Conservation (phyloP, 2,329 filamentous ascomycete species). For the Rhynchosporium secalis region DNA sequence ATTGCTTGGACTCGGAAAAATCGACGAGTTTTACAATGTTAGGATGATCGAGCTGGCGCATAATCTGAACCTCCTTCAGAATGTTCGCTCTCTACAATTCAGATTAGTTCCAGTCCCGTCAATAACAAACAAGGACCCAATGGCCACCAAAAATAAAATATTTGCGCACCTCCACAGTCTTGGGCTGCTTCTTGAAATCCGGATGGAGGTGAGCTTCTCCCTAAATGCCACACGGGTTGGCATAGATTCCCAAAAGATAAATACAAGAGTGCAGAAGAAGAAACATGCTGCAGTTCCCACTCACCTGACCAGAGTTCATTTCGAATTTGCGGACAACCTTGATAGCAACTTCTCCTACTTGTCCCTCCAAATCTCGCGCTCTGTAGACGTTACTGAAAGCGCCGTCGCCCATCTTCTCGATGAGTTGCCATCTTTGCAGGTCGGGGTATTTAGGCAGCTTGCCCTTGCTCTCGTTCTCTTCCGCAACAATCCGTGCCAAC, state of each 20-base stretch:
- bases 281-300: constrained; percentile 46
- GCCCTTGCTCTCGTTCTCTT: constrained; percentile 82
- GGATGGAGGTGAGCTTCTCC: constrained; percentile 91
- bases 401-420: constrained; percentile 98
- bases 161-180: constrained; percentile 91
- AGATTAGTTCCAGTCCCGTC: constrained; percentile 16
- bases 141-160: constrained; percentile 40
- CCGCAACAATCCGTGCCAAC: constrained; percentile 82
- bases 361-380: constrained; percentile 71
- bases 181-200: constrained; percentile 91
- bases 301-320: constrained; percentile 98
- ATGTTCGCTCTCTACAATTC: constrained; percentile 83
- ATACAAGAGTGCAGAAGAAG: constrained; percentile 28
- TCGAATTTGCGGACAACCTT: constrained; percentile 99
- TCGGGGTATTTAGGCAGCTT: constrained; percentile 87
- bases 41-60: constrained; percentile 93
- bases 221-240: constrained; percentile 64
- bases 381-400: constrained; percentile 99
- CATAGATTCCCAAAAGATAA: constrained; percentile 43
- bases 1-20: constrained; percentile 89
- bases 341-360: constrained; percentile 83
- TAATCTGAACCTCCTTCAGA: constrained; percentile 97
- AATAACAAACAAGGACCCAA: constrained; percentile 23
- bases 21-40: constrained; percentile 94
- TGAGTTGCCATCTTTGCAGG: constrained; percentile 78